These are phyloP conservation scores for Diaporthe eres DNA, from an alignment of 2,329 filamentous ascomycete genomes.

Conservation along the genomic window DNA sequence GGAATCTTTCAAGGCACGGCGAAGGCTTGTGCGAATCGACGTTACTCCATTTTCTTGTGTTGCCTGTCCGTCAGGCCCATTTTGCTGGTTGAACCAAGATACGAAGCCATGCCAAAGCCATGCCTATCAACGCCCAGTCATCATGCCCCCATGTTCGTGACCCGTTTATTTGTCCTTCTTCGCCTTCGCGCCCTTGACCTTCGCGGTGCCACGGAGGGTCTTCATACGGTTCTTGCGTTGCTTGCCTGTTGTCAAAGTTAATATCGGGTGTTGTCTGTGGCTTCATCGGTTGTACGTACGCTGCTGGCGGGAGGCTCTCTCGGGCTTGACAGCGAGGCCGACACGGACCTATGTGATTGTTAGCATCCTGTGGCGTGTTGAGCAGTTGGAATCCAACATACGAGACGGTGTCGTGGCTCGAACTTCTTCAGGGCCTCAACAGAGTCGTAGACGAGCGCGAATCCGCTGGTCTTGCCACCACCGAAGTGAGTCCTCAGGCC, in stretches of 20 bases:
- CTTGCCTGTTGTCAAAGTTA: slow-evolving; percentile 80
- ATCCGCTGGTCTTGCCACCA: slow-evolving; percentile 99
- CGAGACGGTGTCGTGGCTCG: slow-evolving; percentile 96
- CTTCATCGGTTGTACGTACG: slow-evolving; percentile 76
- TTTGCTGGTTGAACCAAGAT: slow-evolving; percentile 33
- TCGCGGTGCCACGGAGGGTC: slow-evolving; percentile 97
- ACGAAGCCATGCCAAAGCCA: slow-evolving; percentile 34
- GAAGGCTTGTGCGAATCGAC: slow-evolving; percentile 24
- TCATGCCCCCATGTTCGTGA: slow-evolving; percentile 46
- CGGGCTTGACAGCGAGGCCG: slow-evolving; percentile 92
- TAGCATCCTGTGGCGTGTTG: background rate
- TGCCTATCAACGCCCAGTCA: slow-evolving; percentile 31
- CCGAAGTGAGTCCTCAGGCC: slow-evolving; percentile 98
- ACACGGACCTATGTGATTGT: slow-evolving; percentile 75
- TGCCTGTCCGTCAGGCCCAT: slow-evolving; percentile 25
- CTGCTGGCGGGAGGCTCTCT: slow-evolving; percentile 98
- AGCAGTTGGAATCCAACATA: background rate
- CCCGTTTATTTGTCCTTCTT: slow-evolving; percentile 91
- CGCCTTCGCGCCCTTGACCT: slow-evolving; percentile 95
- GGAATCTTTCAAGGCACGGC: background rate
- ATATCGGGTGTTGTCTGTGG: background rate
- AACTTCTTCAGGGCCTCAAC: slow-evolving; percentile 99
- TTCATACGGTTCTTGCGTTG: slow-evolving; percentile 99
- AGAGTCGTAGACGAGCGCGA: slow-evolving; percentile 98
- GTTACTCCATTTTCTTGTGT: slow-evolving; percentile 35